phyloP scores from a whole-genome alignment of 2,329 filamentous ascomycete species.

The Coleophoma eucalyptorum region DNA sequence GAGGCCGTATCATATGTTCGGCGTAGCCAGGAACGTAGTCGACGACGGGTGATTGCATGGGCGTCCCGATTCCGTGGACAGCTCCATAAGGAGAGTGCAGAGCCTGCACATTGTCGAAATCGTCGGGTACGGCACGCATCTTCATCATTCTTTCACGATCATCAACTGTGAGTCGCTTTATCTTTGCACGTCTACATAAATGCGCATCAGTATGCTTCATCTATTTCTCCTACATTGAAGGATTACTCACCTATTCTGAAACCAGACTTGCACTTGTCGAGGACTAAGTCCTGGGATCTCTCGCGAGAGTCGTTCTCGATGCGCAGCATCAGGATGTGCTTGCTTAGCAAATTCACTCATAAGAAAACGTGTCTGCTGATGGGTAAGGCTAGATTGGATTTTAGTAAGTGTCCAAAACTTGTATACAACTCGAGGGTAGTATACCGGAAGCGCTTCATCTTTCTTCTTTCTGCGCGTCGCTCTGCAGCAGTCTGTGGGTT shows the following conservation, averaged over 20 bases:
- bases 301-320: slow-evolving; percentile 79
- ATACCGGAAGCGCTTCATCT: slow-evolving; percentile 80
- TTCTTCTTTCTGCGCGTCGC: slow-evolving; percentile 52
- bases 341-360: slow-evolving; percentile 98
- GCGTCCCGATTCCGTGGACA: slow-evolving; percentile 27
- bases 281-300: slow-evolving; percentile 91
- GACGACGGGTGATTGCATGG: slow-evolving; percentile 26
- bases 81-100: slow-evolving; percentile 65
- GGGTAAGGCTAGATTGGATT: slow-evolving; percentile 64
- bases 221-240: slow-evolving; percentile 6
- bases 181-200: slow-evolving; percentile 59
- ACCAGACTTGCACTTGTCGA: slow-evolving; percentile 96
- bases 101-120: slow-evolving; percentile 67
- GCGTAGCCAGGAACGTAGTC: slow-evolving; percentile 42
- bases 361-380: slow-evolving; percentile 94
- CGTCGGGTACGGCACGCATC: slow-evolving; percentile 67
- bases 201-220: background rate
- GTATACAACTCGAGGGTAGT: slow-evolving; percentile 9
- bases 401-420: slow-evolving; percentile 28
- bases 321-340: slow-evolving; percentile 87
- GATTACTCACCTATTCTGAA: slow-evolving; percentile 82
- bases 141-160: slow-evolving; percentile 69
- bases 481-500: slow-evolving; percentile 52
- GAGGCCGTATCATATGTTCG: slow-evolving; percentile 53
- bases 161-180: slow-evolving; percentile 67